Conservation (phyloP, 1,139 yeast genomes). For the Taphrina pruni region DNA sequence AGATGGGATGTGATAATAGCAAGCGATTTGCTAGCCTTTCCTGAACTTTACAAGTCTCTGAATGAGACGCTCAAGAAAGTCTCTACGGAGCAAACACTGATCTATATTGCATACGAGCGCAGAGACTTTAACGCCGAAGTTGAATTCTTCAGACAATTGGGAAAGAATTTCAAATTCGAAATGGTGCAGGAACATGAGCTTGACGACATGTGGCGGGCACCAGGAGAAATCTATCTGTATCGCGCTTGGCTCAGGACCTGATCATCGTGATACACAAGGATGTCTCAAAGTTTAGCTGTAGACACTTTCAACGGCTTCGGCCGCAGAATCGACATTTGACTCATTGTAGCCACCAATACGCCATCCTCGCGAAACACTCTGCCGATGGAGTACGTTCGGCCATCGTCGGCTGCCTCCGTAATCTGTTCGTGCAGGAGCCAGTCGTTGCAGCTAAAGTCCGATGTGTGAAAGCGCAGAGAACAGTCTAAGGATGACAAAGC, state of each 20-base stretch:
- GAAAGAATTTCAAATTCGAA: conserved; percentile 14
- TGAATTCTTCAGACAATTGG: conserved; percentile 19
- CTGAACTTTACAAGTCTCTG: conserved; percentile 1
- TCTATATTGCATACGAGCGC: conserved; percentile 27
- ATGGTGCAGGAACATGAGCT: conserved; percentile 20
- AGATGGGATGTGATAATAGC: conserved; percentile 11
- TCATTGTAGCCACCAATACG: conserved; percentile 15
- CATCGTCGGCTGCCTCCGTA: conserved; percentile 26
- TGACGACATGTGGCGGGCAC: conserved; percentile 19
- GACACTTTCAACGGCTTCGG: not conserved
- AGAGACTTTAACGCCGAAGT: conserved; percentile 11
- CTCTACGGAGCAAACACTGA: not conserved
- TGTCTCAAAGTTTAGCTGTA: not conserved
- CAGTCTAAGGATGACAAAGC: conserved; percentile 21
- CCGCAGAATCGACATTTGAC: conserved; percentile 15
- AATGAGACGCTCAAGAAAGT: not conserved
- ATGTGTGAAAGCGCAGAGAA: conserved; percentile 16
- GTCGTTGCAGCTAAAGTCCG: conserved; percentile 23
- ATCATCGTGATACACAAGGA: not conserved
- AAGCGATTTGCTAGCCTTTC: conserved; percentile 20
- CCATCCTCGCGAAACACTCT: conserved; percentile 24
- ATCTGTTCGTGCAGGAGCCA: conserved; percentile 20
- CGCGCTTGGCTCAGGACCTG: conserved; percentile 8
- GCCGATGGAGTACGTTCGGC: conserved; percentile 23
- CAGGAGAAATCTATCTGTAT: conserved; percentile 20